Conservation (phyloP, 495 filamentous ascomycete species). For the Penicillium nucicola region DNA sequence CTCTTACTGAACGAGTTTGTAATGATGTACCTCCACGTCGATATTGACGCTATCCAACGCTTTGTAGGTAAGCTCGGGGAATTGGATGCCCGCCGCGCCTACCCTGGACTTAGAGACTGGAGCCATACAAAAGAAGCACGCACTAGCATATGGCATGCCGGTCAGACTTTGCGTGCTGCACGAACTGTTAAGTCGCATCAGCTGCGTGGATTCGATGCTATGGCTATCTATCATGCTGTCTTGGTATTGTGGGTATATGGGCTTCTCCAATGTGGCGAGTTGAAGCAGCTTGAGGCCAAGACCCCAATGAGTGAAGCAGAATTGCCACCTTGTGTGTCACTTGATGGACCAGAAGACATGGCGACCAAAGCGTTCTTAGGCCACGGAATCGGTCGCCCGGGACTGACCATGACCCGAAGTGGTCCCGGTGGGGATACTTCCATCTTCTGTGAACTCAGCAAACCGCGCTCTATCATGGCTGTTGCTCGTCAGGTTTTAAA, state of each 20-base stretch:
- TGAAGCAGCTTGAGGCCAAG: neutral
- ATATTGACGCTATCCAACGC: conserved; percentile 57
- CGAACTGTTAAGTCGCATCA: conserved; percentile 38
- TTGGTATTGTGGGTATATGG: conserved; percentile 57
- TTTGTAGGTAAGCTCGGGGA: conserved; percentile 60
- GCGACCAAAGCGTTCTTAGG: conserved; percentile 34
- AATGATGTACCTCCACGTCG: conserved; percentile 54
- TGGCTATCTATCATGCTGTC: conserved; percentile 54
- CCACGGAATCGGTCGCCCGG: conserved; percentile 20
- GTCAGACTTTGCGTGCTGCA: conserved; percentile 53
- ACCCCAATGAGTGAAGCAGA: conserved; percentile 20
- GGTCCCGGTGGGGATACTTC: neutral
- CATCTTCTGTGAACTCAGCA: conserved; percentile 16
- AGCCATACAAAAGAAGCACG: conserved; percentile 44
- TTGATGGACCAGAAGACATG: conserved; percentile 36
- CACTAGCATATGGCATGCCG: conserved; percentile 56
- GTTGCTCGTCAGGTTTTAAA: conserved; percentile 44
- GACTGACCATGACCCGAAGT: conserved; percentile 21
- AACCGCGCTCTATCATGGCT: conserved; percentile 40
- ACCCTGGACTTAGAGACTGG: conserved; percentile 50
- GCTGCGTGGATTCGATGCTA: conserved; percentile 55
- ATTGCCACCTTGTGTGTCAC: neutral
- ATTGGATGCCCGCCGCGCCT: conserved; percentile 50
- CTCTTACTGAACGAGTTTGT: conserved; percentile 49
- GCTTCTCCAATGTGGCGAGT: conserved; percentile 28